Evolutionary conservation across 768 basidiomycete genomes (phyloP), one percentile per base, ranked within the genome.

Genomic region (Tulasnella sp.): DNA sequence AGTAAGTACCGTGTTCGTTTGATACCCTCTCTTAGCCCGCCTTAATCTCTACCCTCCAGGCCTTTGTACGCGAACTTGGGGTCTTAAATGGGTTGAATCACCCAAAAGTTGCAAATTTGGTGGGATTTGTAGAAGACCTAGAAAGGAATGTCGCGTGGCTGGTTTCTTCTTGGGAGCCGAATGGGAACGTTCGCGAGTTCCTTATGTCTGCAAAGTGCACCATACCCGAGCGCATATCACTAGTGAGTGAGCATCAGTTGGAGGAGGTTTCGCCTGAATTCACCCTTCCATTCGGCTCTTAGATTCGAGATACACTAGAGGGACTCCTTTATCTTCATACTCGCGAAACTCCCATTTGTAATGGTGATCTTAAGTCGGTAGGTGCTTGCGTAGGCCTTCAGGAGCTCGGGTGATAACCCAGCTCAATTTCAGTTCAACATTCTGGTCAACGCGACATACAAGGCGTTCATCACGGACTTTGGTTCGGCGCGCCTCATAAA

Each of bases 91-190:
- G 28, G 3, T n/a, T 69, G 11, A 14, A 31, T 37, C 64, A 69
- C 34, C 64, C 64, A 37, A 69, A 69, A 5, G 34, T 69, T 16
- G 5, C 64, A 69, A 69, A 69, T 28, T 18, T 69, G 28, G 64
- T 69, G 28, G 64, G 64, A 12, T 69, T 69, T 69, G 64, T 69
- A n/a, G 64, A 69, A 37, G 64, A 69, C 34, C 64, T 69, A 28
- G 28, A 69, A 31, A 28, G 34, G 14, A 31, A 31, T 1, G 9
- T 69, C 18, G 64, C 64, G 7, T 69, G 64, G 64, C 64, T 69
- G 28, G 64, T 69, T 31, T 69, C 64, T 69, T n/a, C n/a, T 31
- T 69, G 64, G 64, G 64, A 69, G n/a, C 28, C n/a, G 64, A 22
- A 69, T 37, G 64, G 64, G 11, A 31, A 69, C 16, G 64, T 69